Evolutionary conservation across 164 flowering plant species (phyloP), one percentile per base, ranked within the genome.

Genomic region (Taxillus chinensis): DNA sequence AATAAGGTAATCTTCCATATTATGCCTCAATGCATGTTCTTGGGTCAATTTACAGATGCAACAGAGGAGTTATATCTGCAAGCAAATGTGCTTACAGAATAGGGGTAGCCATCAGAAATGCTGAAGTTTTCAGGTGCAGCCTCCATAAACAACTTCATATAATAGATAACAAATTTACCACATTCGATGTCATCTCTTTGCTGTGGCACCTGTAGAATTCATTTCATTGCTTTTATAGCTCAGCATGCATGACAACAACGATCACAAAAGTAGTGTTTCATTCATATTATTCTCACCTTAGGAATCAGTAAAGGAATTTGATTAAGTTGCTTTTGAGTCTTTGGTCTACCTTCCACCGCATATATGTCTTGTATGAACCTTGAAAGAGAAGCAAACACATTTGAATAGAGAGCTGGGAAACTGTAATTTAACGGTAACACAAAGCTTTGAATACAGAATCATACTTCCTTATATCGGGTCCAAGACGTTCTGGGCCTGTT

Each of bases 251-350:
- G 11, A 42, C 17, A 0, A 42, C 5, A 37, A 42, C 4, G 10
- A 48, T 7, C 3, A 48, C 3, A 0, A 48, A 48, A n/a, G 27
- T 5, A 2, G 13, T 48, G 39, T n/a, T 55, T 13, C 41, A 17
- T 3, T 3, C n/a, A 8, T 38, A 38, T 5, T 17, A 7, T 42
- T n/a, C 8, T 70, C 60, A 82, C 97, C 89, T 84, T 75, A 13
- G 97, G 95, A 59, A 86, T 76, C 72, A 83, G 59, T 39, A 90
- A 67, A 58, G 95, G 95, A 67, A 87, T 87, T n/a, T 67, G 62
- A 38, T 58, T 61, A 53, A 82, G 69, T 40, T 57, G 45, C 8
- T 72, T 42, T n/a, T 64, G 63, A 8, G 41, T 70, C 51, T 71
- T 84, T 41, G 71, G 45, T 61, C 79, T 79, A 40, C 69, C 78